These are phyloP conservation scores for Silene conica DNA, from an alignment of 148 eudicot genomes.

Conservation along the genomic window DNA sequence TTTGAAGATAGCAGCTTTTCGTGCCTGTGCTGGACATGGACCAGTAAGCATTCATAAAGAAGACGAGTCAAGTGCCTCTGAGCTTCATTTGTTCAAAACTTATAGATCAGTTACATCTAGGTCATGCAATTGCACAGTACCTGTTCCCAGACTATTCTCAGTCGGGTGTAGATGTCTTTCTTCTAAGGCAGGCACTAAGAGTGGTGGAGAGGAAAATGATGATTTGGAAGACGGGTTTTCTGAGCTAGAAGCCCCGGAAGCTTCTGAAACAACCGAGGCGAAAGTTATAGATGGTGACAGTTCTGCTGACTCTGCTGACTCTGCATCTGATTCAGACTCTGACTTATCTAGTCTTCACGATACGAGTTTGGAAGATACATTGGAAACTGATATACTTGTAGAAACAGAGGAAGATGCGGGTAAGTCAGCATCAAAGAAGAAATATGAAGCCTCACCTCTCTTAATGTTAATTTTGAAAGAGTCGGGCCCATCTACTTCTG, in stretches of 20 bases:
- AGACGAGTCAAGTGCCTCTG: conserved; percentile 24
- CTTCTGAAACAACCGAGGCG: conserved; percentile 18
- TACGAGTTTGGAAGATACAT: conserved; percentile 30
- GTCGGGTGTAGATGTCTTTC: conserved; percentile 37
- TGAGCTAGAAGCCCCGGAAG: conserved; percentile 58
- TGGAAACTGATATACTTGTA: conserved; percentile 36
- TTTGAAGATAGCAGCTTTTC: conserved; percentile 30
- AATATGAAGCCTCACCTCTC: conserved; percentile 24
- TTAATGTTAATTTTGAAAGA: conserved; percentile 35
- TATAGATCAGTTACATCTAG: conserved; percentile 23
- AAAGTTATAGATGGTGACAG: conserved; percentile 24
- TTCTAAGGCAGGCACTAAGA: conserved; percentile 48
- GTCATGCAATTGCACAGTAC: conserved; percentile 22
- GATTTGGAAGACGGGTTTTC: conserved; percentile 85
- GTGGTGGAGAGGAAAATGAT: conserved; percentile 51
- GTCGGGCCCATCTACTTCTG: conserved; percentile 30
- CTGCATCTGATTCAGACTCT: conserved; percentile 17
- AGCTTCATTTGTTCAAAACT: conserved; percentile 13
- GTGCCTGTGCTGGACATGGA: conserved; percentile 39
- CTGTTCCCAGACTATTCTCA: conserved; percentile 22
- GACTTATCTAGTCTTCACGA: conserved; percentile 43
- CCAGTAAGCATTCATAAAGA: conserved; percentile 25
- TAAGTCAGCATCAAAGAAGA: conserved; percentile 13
- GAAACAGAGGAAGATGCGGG: conserved; percentile 32
- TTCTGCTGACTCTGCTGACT: conserved; percentile 24